Conservation (phyloP, 1,139 yeast genomes). For the Zygosaccharomyces pseudobailii region DNA sequence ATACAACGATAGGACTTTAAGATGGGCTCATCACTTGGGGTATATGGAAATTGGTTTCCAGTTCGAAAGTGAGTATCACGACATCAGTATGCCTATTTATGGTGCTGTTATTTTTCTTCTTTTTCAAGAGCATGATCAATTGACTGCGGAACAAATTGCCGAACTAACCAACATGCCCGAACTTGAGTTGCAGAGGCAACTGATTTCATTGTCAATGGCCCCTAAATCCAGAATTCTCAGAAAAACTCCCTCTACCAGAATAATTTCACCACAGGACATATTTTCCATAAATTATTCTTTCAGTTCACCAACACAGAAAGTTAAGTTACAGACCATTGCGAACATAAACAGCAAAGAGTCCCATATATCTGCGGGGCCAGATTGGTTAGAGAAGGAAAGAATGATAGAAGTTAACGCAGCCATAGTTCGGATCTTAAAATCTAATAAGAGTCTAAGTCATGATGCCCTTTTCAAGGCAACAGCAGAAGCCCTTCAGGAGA, state of each 20-base stretch:
- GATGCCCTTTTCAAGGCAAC: slow-evolving; percentile 64
- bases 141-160: slow-evolving; percentile 58
- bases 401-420: slow-evolving; percentile 78
- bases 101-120: slow-evolving; percentile 74
- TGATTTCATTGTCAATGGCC: slow-evolving; percentile 82
- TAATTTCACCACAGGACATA: slow-evolving; percentile 56
- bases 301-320: slow-evolving; percentile 63
- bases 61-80: slow-evolving; percentile 66
- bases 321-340: slow-evolving; percentile 71
- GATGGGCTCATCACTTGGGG: slow-evolving; percentile 84
- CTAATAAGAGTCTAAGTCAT: slow-evolving; percentile 57
- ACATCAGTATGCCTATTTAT: slow-evolving; percentile 72
- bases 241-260: slow-evolving; percentile 72
- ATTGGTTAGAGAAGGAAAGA: slow-evolving; percentile 41
- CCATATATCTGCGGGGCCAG: slow-evolving; percentile 26
- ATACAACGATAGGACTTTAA: slow-evolving; percentile 69
- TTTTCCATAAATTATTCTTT: slow-evolving; percentile 70
- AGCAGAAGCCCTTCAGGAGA: slow-evolving; percentile 52
- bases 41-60: slow-evolving; percentile 70
- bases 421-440: slow-evolving; percentile 81
- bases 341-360: slow-evolving; percentile 27
- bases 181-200: slow-evolving; percentile 65
- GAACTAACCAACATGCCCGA: slow-evolving; percentile 70
- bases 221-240: slow-evolving; percentile 69
- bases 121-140: slow-evolving; percentile 52